Conservation (phyloP, 768 basidiomycete species). For the Tricholoma flavovirens region DNA sequence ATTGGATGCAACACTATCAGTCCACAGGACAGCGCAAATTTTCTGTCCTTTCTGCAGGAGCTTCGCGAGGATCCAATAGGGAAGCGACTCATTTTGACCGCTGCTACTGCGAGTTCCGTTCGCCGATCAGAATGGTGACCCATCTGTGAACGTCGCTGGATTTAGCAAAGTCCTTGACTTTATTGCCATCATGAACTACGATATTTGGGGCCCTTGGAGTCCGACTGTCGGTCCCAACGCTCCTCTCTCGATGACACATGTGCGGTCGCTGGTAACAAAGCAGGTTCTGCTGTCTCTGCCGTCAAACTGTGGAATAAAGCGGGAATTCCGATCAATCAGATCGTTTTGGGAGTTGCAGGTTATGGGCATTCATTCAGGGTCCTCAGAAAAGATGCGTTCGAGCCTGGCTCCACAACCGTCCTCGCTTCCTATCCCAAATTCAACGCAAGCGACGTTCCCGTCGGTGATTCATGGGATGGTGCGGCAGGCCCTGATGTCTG, state of each 20-base stretch:
- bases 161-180: constrained; percentile 65
- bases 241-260: constrained; percentile 82
- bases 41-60: constrained; percentile 70
- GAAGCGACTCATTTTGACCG: constrained; percentile 52
- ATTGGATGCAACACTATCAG: constrained; percentile 65
- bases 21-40: constrained; percentile 66
- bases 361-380: constrained; percentile 82
- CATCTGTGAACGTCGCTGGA: constrained; percentile 58
- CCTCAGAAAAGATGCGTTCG: constrained; percentile 36
- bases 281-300: constrained; percentile 72
- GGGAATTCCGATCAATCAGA: constrained; percentile 60
- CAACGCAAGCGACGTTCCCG: constrained; percentile 40
- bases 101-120: constrained; percentile 39
- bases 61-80: constrained; percentile 55
- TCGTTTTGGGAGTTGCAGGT: constrained; percentile 77
- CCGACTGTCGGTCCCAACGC: constrained; percentile 76
- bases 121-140: constrained; percentile 41
- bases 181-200: constrained; percentile 64
- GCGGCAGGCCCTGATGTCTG: constrained; percentile 48
- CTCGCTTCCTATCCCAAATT: constrained; percentile 52
- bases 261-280: constrained; percentile 47
- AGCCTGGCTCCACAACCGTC: constrained; percentile 26
- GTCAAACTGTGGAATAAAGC: constrained; percentile 69
- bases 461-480: constrained; percentile 63
- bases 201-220: constrained; percentile 61